These are phyloP conservation scores for Fusarium drepaniforme DNA, from an alignment of 2,329 filamentous ascomycete genomes.

Conservation along the genomic window DNA sequence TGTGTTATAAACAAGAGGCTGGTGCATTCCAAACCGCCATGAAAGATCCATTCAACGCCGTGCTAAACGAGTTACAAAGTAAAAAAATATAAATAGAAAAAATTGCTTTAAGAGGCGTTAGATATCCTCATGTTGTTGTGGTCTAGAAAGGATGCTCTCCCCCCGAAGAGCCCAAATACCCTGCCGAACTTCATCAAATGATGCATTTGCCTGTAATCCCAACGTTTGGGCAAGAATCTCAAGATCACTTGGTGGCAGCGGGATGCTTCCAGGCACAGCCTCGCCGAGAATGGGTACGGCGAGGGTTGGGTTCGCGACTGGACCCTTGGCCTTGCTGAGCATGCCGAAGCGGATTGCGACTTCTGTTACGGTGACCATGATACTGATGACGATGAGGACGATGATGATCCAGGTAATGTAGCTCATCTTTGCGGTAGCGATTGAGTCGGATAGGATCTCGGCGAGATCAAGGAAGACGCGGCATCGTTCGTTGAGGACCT, in stretches of 20 bases:
- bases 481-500: conserved; percentile 96
- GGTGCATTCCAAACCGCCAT: not conserved
- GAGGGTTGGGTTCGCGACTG: conserved; percentile 13
- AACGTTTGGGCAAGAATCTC: conserved; percentile 51
- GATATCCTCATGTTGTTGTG: conserved; percentile 27
- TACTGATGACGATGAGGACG: conserved; percentile 89
- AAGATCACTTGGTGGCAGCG: conserved; percentile 46
- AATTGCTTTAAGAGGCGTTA: not conserved
- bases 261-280: conserved; percentile 14
- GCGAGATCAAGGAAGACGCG: conserved; percentile 96
- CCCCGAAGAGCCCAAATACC: conserved; percentile 49
- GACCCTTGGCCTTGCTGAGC: conserved; percentile 55
- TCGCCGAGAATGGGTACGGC: conserved; percentile 33
- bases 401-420: conserved; percentile 99
- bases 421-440: conserved; percentile 96
- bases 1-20: not conserved
- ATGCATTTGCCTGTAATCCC: conserved; percentile 50
- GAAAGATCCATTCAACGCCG: conserved; percentile 32
- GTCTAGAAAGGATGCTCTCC: conserved; percentile 15
- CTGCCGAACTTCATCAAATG: conserved; percentile 50
- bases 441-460: conserved; percentile 92
- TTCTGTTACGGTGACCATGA: conserved; percentile 90
- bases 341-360: conserved; percentile 89
- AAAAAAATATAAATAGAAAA: conserved; percentile 1
- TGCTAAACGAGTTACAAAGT: conserved; percentile 37